Evolutionary conservation across 1,284 basidiomycete species (phyloP).

Genomic region (Wolfiporia cocos): DNA sequence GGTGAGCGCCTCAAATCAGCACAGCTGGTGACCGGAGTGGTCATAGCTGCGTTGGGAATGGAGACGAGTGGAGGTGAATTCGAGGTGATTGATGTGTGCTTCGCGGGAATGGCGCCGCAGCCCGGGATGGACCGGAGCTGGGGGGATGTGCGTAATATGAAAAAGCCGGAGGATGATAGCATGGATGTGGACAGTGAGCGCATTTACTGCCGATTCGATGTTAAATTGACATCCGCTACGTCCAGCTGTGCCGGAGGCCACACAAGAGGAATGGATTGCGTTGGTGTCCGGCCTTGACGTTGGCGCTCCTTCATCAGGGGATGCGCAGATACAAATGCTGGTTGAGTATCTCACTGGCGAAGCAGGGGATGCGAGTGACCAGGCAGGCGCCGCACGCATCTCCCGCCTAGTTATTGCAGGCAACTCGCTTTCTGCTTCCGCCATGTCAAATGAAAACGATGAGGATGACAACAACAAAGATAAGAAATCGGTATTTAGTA

Average conservation of each 20-base stretch:
- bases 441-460: conserved; percentile 9
- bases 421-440: conserved; percentile 67
- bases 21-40: conserved; percentile 83
- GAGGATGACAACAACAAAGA: conserved; percentile 40
- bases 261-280: conserved; percentile 65
- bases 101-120: conserved; percentile 75
- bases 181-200: conserved; percentile 39
- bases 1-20: conserved; percentile 57
- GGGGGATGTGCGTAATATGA: conserved; percentile 8
- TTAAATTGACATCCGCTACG: not conserved
- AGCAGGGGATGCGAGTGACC: conserved; percentile 62
- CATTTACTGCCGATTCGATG: not conserved
- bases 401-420: conserved; percentile 83
- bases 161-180: conserved; percentile 23
- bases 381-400: conserved; percentile 61
- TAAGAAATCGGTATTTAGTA: conserved; percentile 41
- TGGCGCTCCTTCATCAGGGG: conserved; percentile 53
- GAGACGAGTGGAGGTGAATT: conserved; percentile 91
- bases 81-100: conserved; percentile 89
- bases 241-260: not conserved
- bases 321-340: conserved; percentile 75
- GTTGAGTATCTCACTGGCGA: conserved; percentile 89
- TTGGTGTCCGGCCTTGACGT: conserved; percentile 80
- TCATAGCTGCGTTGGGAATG: conserved; percentile 84
- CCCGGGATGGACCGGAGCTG: conserved; percentile 20